Base-by-base conservation (phyloP, 805 yeast species). In the Citeromyces matritensis region DNA sequence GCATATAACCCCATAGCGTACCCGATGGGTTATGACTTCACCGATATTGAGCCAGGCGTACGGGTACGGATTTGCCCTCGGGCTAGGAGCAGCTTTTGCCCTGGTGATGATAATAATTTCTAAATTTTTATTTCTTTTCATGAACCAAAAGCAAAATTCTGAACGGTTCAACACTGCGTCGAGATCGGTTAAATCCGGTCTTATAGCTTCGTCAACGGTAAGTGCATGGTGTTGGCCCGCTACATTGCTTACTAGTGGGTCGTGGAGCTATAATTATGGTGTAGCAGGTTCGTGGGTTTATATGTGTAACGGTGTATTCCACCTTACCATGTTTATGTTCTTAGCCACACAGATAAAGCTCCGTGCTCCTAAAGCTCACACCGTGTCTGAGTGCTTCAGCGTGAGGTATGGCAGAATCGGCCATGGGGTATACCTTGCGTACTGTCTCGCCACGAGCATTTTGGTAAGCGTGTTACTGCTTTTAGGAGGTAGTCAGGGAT, bases 191-290 rank as follows among this genome's bases (percentile, higher is more conserved):
- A 49, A 46, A 15, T 40, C 56, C 6, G 70, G 69, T 11, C 42
- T 65, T 10, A 58, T 61, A 15, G 53, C 63, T 4, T 55, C 65
- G 1, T 58, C 65, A 9, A 58, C 57, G 3, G 65, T 63, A 8
- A 51, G 60, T 8, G 54, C 65, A 1, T 65, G 71, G 70, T 58
- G 63, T 15, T 62, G 67, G 64, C 59, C 63, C 5, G 58, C 60
- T 28, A 62, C 58, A 19, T 45, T 55, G 29, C 47, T 54, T 27
- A 42, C 52, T 7, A 54, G 63, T 3, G 51, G 59, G 2, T 44
- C 55, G 3, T 51, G 61, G 61, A 45, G 56, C 26, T 65, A 64
- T 37, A 31, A 43, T 4, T 51, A 58, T 39, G 69, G 70, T 17
- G 43, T 65, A n/a, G 48, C 48, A 38, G 65, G 61, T 24, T 53